Conservation (phyloP, 306 rosid species). For the Castanea crenata region DNA sequence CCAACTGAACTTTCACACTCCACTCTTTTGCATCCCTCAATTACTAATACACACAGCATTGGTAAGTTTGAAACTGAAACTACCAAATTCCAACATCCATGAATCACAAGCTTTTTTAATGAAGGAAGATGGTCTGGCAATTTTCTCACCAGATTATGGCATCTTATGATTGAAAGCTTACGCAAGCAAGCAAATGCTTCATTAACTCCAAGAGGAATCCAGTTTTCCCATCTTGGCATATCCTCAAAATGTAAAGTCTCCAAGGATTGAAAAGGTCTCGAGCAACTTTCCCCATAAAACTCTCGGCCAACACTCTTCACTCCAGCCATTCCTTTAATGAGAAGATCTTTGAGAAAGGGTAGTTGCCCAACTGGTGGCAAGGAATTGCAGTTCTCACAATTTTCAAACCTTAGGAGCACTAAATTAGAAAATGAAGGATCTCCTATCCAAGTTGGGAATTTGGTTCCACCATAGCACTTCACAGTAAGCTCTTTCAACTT, state of each 20-base stretch:
- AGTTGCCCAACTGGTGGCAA: constrained; percentile 5
- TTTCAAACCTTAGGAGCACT: neutral
- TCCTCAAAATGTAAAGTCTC: neutral
- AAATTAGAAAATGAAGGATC: neutral
- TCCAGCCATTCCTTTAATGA: neutral
- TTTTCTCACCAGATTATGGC: neutral
- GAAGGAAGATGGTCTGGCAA: neutral
- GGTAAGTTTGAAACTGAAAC: neutral
- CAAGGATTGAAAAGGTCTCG: neutral
- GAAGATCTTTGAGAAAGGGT: neutral
- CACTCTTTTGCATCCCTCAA: neutral
- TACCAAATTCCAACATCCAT: neutral
- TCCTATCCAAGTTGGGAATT: constrained; percentile 12
- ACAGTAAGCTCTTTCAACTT: neutral
- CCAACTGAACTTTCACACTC: neutral
- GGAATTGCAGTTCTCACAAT: neutral
- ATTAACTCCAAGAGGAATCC: neutral
- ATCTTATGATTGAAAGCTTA: neutral
- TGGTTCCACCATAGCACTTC: neutral
- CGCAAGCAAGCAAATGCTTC: neutral
- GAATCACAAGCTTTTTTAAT: neutral
- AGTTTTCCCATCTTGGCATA: neutral
- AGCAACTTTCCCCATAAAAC: neutral
- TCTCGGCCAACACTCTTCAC: neutral
- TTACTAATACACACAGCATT: neutral